Evolutionary conservation across 495 filamentous ascomycete genomes (phyloP).

Genomic region (Margaritispora aquatica): DNA sequence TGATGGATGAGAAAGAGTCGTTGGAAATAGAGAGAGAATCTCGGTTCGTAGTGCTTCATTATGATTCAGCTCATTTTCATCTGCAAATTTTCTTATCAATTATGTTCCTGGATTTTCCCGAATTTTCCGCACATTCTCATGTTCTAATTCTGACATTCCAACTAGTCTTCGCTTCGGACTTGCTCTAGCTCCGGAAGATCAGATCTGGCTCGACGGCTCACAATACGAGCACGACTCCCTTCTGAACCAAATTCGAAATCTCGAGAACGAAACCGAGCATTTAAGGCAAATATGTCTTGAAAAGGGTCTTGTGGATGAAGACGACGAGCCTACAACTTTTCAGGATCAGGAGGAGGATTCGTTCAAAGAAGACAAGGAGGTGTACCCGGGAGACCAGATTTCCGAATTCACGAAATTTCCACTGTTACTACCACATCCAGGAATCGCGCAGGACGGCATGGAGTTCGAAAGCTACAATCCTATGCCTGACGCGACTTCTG

Average conservation of each 20-base stretch:
- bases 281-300: conserved; percentile 6
- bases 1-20: neutral
- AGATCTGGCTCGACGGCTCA: conserved; percentile 2
- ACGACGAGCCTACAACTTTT: conserved; percentile 7
- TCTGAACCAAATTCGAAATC: neutral
- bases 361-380: conserved; percentile 7
- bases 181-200: conserved; percentile 5
- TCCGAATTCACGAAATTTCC: conserved; percentile 13
- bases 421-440: conserved; percentile 2
- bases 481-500: neutral
- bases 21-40: conserved; percentile 7
- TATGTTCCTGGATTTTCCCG: neutral
- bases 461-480: neutral
- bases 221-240: neutral
- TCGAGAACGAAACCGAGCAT: neutral
- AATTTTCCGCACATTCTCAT: neutral
- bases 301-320: conserved; percentile 10
- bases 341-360: neutral
- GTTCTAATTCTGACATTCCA: neutral
- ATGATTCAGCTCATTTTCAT: neutral
- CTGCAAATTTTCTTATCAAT: neutral
- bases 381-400: neutral
- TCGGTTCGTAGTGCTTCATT: neutral
- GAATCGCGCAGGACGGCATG: neutral
- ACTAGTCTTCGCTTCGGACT: neutral